These are phyloP conservation scores for Eragrostis tef DNA, from an alignment of 202 grass and related monocot genomes.

Conservation along the genomic window DNA sequence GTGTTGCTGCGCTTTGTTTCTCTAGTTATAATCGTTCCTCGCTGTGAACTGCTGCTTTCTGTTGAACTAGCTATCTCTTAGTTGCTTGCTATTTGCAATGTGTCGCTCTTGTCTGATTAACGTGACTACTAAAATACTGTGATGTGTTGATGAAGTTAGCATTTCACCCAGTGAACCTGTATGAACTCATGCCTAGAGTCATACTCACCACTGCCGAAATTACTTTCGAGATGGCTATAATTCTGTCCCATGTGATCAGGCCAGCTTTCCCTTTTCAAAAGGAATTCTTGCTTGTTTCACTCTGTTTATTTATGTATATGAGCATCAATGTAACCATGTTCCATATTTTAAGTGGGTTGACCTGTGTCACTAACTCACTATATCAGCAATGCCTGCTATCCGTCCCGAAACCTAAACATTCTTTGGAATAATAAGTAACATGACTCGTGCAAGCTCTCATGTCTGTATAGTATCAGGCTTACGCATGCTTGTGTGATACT, in stretches of 20 bases:
- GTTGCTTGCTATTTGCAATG: background rate
- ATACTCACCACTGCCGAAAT: background rate
- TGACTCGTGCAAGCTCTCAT: background rate
- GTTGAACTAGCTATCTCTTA: background rate
- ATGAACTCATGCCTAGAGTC: background rate
- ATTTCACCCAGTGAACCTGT: background rate
- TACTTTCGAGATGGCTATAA: background rate
- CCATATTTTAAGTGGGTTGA: too few species aligned
- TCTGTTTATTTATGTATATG: background rate
- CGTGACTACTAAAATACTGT: background rate
- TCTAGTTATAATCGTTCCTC: background rate
- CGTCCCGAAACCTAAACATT: conserved; percentile 14
- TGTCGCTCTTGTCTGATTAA: background rate
- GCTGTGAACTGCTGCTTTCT: background rate
- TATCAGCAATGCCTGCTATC: background rate
- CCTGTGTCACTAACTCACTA: background rate
- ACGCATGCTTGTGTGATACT: background rate
- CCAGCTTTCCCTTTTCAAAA: background rate
- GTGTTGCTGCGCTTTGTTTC: background rate
- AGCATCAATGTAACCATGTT: background rate
- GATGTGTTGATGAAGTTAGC: background rate
- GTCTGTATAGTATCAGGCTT: background rate
- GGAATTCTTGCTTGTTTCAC: background rate
- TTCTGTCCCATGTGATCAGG: background rate
- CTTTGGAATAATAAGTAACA: conserved; percentile 1